phyloP scores from a whole-genome alignment of 2,329 filamentous ascomycete genomes.

The Rhynchosporium graminicola region DNA sequence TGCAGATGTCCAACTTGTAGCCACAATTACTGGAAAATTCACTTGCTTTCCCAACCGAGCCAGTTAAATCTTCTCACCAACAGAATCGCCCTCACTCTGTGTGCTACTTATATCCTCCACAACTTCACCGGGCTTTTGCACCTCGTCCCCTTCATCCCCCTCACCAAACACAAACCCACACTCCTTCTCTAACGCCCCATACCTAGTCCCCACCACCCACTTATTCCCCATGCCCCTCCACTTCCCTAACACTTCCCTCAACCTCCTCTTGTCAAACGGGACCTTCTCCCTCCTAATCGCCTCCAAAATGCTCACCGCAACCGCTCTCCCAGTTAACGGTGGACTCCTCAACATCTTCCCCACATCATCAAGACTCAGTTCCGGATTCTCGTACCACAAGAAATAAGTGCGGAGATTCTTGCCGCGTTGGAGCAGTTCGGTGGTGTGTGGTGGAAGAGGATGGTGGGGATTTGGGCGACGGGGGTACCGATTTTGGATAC shows the following conservation, averaged over 20 bases:
- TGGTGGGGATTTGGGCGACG: constrained; percentile 25
- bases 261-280: constrained; percentile 49
- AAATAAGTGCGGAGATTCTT: constrained; percentile 52
- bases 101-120: too few relatives aligned
- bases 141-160: background rate
- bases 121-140: background rate
- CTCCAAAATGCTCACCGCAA: constrained; percentile 60
- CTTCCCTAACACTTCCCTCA: constrained; percentile 46
- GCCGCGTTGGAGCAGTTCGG: background rate
- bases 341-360: constrained; percentile 60
- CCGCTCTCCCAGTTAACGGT: constrained; percentile 57
- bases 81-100: too few relatives aligned
- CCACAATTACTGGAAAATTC: background rate
- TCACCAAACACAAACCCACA: constrained; percentile 5
- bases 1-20: background rate
- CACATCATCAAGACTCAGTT: constrained; percentile 51
- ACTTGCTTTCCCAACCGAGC: background rate
- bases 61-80: background rate
- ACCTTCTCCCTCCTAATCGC: constrained; percentile 54
- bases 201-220: constrained; percentile 1
- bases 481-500: constrained; percentile 19
- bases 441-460: constrained; percentile 15
- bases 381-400: constrained; percentile 59
- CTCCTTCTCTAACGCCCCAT: constrained; percentile 11
- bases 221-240: constrained; percentile 8